Conservation (phyloP, 148 eudicot genomes). For the Bassia scoparia region DNA sequence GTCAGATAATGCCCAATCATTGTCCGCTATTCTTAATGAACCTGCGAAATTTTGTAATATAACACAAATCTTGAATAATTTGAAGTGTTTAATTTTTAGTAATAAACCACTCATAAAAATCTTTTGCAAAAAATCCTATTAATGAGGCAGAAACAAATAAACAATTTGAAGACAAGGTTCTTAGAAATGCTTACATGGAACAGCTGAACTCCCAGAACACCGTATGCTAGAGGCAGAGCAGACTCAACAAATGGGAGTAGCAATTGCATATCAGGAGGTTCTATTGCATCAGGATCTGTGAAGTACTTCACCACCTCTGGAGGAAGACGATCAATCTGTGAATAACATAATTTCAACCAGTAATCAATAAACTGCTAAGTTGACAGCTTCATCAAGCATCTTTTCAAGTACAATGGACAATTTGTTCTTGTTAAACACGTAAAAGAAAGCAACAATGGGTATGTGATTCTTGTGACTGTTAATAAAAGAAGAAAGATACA, state of each 20-base stretch:
- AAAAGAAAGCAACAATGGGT: constrained; percentile 5
- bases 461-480: background rate
- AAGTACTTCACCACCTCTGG: constrained; percentile 95
- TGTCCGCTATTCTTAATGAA: background rate
- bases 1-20: constrained; percentile 11
- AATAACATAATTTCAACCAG: constrained; percentile 7
- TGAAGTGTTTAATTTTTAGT: background rate
- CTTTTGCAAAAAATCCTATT: background rate
- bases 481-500: background rate
- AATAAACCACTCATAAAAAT: background rate
- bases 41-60: background rate
- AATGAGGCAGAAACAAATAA: background rate
- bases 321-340: constrained; percentile 90
- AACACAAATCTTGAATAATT: background rate
- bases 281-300: constrained; percentile 93
- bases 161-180: constrained; percentile 9
- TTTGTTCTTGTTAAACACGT: background rate
- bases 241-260: constrained; percentile 90
- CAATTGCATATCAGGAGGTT: constrained; percentile 96
- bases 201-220: constrained; percentile 88
- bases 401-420: background rate
- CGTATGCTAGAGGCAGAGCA: constrained; percentile 92
- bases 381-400: background rate
- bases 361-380: background rate
- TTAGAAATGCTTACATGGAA: constrained; percentile 65